Percentiles rank a stretch among this genome's conserved stretches.
Conservation (phyloP, 768 basidiomycete genomes). For the Tulasnella sp. region DNA sequence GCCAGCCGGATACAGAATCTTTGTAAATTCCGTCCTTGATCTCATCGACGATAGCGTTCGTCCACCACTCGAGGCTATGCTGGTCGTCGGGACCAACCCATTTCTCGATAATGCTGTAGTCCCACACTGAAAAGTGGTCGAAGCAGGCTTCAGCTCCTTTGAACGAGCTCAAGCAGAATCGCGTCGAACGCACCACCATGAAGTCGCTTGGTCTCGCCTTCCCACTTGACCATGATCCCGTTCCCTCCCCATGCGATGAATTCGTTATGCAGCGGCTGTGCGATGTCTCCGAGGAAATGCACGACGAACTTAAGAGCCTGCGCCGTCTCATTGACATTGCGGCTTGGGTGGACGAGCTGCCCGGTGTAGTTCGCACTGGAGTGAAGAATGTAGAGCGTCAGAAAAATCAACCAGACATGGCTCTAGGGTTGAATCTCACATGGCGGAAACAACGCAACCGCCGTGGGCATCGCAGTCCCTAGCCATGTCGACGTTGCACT, state of each 20-base stretch:
- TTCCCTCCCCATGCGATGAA: neutral
- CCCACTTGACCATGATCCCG: neutral
- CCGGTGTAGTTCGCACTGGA: neutral
- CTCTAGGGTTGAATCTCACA: neutral
- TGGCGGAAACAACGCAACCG: neutral
- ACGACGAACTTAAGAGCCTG: constrained; percentile 6
- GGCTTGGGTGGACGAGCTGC: neutral
- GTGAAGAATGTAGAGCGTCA: no score
- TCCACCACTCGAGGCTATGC: neutral
- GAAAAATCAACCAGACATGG: neutral
- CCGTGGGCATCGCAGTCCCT: neutral
- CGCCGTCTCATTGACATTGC: neutral
- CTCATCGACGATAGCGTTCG: neutral
- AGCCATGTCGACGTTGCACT: neutral
- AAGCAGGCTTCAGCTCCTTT: neutral
- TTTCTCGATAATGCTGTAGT: constrained; percentile 1
- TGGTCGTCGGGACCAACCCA: neutral
- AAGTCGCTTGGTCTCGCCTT: neutral
- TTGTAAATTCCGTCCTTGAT: constrained; percentile 9
- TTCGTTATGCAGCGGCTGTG: constrained; percentile 10
- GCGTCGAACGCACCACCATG: neutral
- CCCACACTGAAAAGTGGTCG: constrained; percentile 14
- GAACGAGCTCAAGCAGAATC: neutral
- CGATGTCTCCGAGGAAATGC: constrained; percentile 9
- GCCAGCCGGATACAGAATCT: neutral